Evolutionary conservation across 2,329 filamentous ascomycete species (phyloP), one percentile per base, ranked within the genome.

Genomic region (Xylaria arbuscula): DNA sequence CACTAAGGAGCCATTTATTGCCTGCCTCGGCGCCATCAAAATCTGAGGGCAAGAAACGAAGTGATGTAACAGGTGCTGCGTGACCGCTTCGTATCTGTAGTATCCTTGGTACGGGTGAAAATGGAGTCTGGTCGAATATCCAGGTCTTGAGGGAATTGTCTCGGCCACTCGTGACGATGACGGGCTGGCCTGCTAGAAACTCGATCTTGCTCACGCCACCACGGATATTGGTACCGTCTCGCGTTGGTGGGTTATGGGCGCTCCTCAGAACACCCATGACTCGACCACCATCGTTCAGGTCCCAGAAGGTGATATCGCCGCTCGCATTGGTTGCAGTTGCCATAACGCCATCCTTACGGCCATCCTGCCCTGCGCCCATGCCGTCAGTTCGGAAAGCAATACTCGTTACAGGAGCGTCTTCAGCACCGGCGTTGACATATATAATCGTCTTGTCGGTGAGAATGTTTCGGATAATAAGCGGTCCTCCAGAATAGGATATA

Each of bases 101-200:
- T 32, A 93, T 91, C 19, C 95, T 89, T 1, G 96, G 96, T 11
- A 94, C 86, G 0, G 94, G 90, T 0, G 93, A 96, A 78, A 97
- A 97, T 0, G 95, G 94, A 0, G 90, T 91, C 78, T 97, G 91
- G 76, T 98, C 95, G 74, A 98, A 97, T 69, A 98, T 96, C 95
- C 95, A 98, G 5, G 94, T 94, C 78, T 95, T 97, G 67, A 99
- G 83, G 10, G 94, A 93, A 80, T 99, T 99, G 79, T 99, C 96
- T 56, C 92, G 86, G 4, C 96, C 97, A 72, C 93, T 96, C 10
- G 94, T 97, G 34, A 98, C 85, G 50, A 99, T 87, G 2, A 98
- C 91, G 5, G 93, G 92, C 78, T 99, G 97, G 0, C 94, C 95
- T 17, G 90, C 84, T 11, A 99, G 84, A 75, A 99, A 99, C 75